Base-by-base conservation (phyloP, 805 yeast species). In the Yamadazyma tumulicola region DNA sequence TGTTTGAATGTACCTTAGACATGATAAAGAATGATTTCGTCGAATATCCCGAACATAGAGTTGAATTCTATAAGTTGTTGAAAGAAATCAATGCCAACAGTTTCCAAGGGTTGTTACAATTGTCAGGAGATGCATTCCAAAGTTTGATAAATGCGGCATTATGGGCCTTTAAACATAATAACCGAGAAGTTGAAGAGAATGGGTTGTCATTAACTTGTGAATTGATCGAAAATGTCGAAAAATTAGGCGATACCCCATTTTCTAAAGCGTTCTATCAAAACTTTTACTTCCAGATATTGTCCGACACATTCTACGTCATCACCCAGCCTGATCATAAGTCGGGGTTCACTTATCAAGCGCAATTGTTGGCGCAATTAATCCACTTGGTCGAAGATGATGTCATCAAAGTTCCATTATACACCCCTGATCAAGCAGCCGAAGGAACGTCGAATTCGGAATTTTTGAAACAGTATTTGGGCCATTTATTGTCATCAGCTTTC, bases 301-400 rank as follows among this genome's bases (percentile, higher is more conserved):
- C 93, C 39, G 99, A 93, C 58, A 84, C 95, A 1, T 93, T 93
- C 57, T 85, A 76, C 51, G 97, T 93, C 20, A 72, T 93, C 38
- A 93, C 98, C 3, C 97, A 93, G 59, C 81, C 96, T 6, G 99
- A 93, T 61, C 99, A 93, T 62, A 91, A 93, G 65, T 86, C 97
- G 18, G 97, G 97, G 1, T 93, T 93, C 68, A 77, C 82, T 42
- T 74, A 80, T 47, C 99, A 93, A 65, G 74, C 95, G 6, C 83
- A 84, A 52, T 70, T 94, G 43, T 72, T 93, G 49, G 81, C 95
- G 39, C 84, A 80, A 56, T 72, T 93, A 63, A 77, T 93, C 44
- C 85, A 85, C 40, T 67, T 91, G 41, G 93, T 91, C 10, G 85
- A 85, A 55, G 82, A 78, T 43, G 74, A 79, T 40, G 79, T 76